Base-by-base conservation (phyloP, 1,284 basidiomycete species). In the Vanrija humicola region DNA sequence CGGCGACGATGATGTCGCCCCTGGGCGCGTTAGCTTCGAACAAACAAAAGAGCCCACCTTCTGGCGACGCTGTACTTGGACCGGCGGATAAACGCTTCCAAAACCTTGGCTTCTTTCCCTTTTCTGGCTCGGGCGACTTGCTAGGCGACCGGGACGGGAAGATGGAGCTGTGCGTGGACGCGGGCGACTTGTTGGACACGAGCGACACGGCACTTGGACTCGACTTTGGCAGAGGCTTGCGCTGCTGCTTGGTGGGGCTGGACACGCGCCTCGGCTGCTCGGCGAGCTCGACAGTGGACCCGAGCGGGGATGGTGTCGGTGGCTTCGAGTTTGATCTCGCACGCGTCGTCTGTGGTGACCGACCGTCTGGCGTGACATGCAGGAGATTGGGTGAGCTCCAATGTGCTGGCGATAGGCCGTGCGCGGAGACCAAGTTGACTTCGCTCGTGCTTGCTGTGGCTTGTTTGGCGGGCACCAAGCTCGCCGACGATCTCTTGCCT, bases 41-140 rank as follows among this genome's bases (percentile, higher is more conserved):
- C 34, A 34, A 34, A 34, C 34, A 34, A 34, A 14, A 34, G 34
- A 10, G 28, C 40, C 3, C 19, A n/a, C 19, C 40, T 16, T n/a
- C 19, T 21, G 40, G 19, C 4, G 40, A 42, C 40, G 40, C 46
- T 44, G 25, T 43, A 29, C 56, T 26, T 15, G 60, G 59, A 18
- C 46, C 58, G 2, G 64, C 67, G 16, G 67, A 69, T 2, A 70
- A 50, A 16, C 69, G 58, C 39, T 72, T 70, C 68, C 68, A 72
- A 38, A 72, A 67, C 9, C 64, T 57, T 12, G 54, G 53, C 50
- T 49, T 56, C 43, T 58, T 40, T 12, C 18, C 29, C 23, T 14
- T 39, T 46, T 6, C 38, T 28, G 28, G n/a, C 21, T 28, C 18
- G 15, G 21, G 16, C 38, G 48, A 42, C 15, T 18, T 38, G 16